These are phyloP conservation scores for Nymphaea colorata DNA, from an alignment of 164 flowering plant genomes.

Conservation along the genomic window DNA sequence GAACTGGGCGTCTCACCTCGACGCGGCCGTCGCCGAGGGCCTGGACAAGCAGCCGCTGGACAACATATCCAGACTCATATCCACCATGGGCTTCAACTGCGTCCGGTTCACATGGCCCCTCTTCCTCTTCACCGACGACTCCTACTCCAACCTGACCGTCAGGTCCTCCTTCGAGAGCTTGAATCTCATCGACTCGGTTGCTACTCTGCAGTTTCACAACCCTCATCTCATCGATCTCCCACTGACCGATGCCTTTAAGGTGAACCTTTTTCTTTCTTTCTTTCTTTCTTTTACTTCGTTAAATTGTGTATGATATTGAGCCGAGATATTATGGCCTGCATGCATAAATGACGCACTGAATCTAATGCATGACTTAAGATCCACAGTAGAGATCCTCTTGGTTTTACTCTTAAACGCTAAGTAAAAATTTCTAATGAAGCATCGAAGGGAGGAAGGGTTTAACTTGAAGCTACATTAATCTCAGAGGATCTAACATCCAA, in stretches of 20 bases:
- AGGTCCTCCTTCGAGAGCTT: slow-evolving; percentile 9
- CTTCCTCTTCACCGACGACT: slow-evolving; percentile 22
- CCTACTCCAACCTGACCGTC: slow-evolving; percentile 12
- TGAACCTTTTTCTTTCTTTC: too few species aligned
- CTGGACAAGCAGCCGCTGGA: slow-evolving; percentile 28
- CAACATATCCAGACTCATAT: slow-evolving; percentile 14
- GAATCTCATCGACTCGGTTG: slow-evolving; percentile 11
- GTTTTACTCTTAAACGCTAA: too few species aligned
- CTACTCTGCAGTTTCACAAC: slow-evolving; percentile 18
- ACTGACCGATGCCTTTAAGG: slow-evolving; percentile 11
- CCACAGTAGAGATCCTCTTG: too few species aligned
- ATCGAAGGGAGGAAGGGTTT: too few species aligned
- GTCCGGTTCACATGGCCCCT: slow-evolving; percentile 46
- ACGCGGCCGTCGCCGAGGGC: slow-evolving; percentile 37
- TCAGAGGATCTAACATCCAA: too few species aligned
- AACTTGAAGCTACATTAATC: too few species aligned
- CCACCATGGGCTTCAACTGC: slow-evolving; percentile 33
- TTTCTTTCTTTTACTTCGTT: too few species aligned
- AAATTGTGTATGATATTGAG: too few species aligned
- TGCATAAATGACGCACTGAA: too few species aligned
- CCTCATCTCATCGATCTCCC: slow-evolving; percentile 20
- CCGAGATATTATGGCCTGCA: too few species aligned
- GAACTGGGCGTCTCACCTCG: slow-evolving; percentile 39
- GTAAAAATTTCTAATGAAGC: too few species aligned
- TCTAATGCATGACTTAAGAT: too few species aligned